These are phyloP conservation scores for Haematococcus lacustris DNA, from an alignment of 139 green algal species.

Conservation along the genomic window DNA sequence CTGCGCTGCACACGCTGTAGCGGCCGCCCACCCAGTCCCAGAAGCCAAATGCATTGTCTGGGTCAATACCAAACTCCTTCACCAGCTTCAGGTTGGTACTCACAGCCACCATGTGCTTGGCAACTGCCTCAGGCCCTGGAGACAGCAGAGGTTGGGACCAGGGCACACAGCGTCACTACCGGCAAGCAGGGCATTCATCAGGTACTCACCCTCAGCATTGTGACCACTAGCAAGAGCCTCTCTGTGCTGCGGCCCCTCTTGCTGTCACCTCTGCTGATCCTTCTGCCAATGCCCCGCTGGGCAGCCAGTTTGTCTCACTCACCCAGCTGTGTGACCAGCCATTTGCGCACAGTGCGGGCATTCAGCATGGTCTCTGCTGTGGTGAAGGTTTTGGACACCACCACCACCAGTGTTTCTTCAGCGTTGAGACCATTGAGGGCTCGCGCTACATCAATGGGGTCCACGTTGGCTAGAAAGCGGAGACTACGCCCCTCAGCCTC, in stretches of 20 bases:
- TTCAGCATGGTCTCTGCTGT: constrained; percentile 99
- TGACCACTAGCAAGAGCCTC: too few relatives aligned
- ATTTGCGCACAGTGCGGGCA: constrained; percentile 85
- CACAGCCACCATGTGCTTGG: constrained; percentile 99
- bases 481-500: constrained; percentile 65
- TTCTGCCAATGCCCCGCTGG: too few relatives aligned
- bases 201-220: too few relatives aligned
- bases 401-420: constrained; percentile 91
- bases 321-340: constrained; percentile 75
- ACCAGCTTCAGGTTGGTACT: constrained; percentile 98
- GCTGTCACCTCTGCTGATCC: too few relatives aligned
- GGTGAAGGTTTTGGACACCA: constrained; percentile 99
- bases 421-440: constrained; percentile 73
- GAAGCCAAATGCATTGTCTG: constrained; percentile 97
- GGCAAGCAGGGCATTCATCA: too few relatives aligned
- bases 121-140: constrained; percentile 64
- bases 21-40: constrained; percentile 94
- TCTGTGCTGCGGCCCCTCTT: too few relatives aligned
- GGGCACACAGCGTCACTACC: too few relatives aligned
- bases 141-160: too few relatives aligned
- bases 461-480: constrained; percentile 97
- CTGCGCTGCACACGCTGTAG: constrained; percentile 93
- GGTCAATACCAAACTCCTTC: constrained; percentile 97
- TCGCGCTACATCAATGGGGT: constrained; percentile 94
- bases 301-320: too few relatives aligned